A percentile compares a stretch with the other conserved stretches of the same genome.
phyloP scores from a whole-genome alignment of 2,329 filamentous ascomycete species.

The Drechslerella coelobrocha region DNA sequence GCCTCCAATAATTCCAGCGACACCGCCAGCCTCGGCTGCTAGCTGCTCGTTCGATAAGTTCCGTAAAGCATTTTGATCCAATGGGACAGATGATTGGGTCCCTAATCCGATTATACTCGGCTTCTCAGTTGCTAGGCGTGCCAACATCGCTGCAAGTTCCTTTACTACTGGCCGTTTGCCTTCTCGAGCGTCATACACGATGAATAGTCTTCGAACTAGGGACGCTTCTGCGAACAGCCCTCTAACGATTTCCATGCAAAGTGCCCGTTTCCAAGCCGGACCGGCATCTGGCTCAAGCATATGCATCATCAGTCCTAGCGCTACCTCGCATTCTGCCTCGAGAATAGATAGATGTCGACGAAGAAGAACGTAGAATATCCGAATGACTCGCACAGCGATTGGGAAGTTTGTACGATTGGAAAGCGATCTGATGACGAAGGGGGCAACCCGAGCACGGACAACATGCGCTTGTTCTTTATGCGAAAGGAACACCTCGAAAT shows the following conservation, averaged over 20 bases:
- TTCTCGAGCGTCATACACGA: slow-evolving; percentile 76
- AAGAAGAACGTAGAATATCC: slow-evolving; percentile 82
- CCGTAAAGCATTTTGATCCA: slow-evolving; percentile 65
- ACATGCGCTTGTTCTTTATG: slow-evolving; percentile 84
- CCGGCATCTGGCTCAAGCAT: slow-evolving; percentile 83
- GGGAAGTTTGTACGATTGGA: slow-evolving; percentile 81
- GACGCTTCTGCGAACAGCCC: slow-evolving; percentile 82
- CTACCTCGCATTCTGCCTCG: slow-evolving; percentile 79
- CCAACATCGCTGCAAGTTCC: slow-evolving; percentile 83
- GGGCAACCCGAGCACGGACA: slow-evolving; percentile 78
- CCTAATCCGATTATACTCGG: slow-evolving; percentile 86
- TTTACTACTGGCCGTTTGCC: slow-evolving; percentile 78
- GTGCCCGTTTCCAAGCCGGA: slow-evolving; percentile 80
- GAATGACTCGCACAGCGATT: slow-evolving; percentile 78
- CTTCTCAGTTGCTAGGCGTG: slow-evolving; percentile 90
- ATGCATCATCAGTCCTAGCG: slow-evolving; percentile 80
- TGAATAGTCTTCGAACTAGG: slow-evolving; percentile 79
- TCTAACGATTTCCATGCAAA: slow-evolving; percentile 90
- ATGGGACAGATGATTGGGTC: slow-evolving; percentile 83
- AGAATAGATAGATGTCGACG: slow-evolving; percentile 78
- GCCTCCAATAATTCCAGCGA: slow-evolving; percentile 83
- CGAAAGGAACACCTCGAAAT: slow-evolving; percentile 76
- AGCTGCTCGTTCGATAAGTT: slow-evolving; percentile 76
- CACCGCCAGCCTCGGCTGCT: slow-evolving; percentile 85
- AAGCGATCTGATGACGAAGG: slow-evolving; percentile 77